Conservation (phyloP, 495 filamentous ascomycete species). For the Hyaloscypha hepaticicola region DNA sequence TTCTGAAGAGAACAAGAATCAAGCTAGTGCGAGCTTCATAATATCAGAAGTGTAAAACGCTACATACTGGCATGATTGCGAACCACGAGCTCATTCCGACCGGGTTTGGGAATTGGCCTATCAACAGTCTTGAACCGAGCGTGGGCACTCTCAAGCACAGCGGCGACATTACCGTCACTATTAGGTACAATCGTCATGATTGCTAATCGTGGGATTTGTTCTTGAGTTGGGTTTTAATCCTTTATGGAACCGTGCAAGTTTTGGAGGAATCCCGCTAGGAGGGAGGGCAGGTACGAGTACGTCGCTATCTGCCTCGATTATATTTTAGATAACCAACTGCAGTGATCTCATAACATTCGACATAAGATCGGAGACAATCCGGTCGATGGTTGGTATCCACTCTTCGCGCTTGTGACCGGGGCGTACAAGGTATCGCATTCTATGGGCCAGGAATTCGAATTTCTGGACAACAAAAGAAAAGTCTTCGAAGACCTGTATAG, state of each 20-base stretch:
- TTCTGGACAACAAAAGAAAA: neutral
- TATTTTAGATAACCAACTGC: no score
- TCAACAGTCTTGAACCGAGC: conserved; percentile 1
- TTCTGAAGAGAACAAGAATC: no score
- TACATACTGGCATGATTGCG: conserved; percentile 18
- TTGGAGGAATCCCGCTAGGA: no score
- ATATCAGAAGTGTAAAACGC: neutral
- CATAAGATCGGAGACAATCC: no score
- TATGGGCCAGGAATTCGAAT: no score
- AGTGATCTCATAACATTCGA: no score
- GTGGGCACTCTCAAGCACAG: conserved; percentile 6
- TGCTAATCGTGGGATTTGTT: neutral
- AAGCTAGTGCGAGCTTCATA: no score
- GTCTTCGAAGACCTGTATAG: conserved; percentile 2
- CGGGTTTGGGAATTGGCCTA: conserved; percentile 15
- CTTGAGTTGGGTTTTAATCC: no score
- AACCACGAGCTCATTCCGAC: conserved; percentile 13
- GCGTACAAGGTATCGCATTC: neutral
- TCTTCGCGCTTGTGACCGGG: neutral
- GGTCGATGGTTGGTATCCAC: no score
- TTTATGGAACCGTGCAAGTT: no score
- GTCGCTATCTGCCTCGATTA: neutral
- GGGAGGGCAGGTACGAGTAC: neutral
- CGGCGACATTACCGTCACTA: conserved; percentile 2
- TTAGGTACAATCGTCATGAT: neutral